phyloP scores from a whole-genome alignment of 2,329 filamentous ascomycete genomes.

The Reticulascus tulasneorum region DNA sequence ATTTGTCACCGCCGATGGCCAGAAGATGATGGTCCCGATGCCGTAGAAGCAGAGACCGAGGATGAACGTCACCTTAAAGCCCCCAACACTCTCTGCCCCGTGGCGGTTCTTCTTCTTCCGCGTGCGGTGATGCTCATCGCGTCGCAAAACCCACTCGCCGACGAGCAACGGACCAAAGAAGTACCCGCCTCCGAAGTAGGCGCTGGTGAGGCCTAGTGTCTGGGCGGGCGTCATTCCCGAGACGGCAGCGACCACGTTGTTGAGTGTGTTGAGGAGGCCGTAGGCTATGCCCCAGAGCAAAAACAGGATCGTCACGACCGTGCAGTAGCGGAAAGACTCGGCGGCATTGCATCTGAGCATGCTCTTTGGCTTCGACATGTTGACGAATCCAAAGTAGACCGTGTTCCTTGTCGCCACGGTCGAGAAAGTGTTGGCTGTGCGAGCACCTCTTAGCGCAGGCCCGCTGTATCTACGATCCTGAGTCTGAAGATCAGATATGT shows the following conservation, averaged over 20 bases:
- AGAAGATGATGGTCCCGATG: conserved; percentile 77
- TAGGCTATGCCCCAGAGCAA: conserved; percentile 91
- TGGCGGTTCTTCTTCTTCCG: conserved; percentile 26
- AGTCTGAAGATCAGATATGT: conserved; percentile 8
- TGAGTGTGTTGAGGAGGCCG: conserved; percentile 78
- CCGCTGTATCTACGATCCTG: conserved; percentile 7
- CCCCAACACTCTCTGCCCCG: conserved; percentile 46
- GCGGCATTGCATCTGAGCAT: conserved; percentile 60
- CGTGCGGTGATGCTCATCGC: conserved; percentile 57
- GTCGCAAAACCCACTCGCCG: conserved; percentile 66
- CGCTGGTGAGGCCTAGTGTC: conserved; percentile 62
- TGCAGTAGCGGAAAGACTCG: conserved; percentile 69
- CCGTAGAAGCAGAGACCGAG: conserved; percentile 72
- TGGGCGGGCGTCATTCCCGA: conserved; percentile 58
- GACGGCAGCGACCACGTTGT: conserved; percentile 63
- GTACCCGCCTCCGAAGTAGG: conserved; percentile 69
- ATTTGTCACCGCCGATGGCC: conserved; percentile 71
- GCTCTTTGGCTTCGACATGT: conserved; percentile 64
- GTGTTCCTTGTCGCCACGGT: conserved; percentile 31
- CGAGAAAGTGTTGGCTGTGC: conserved; percentile 19
- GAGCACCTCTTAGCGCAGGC: conserved; percentile 9
- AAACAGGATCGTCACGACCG: conserved; percentile 75
- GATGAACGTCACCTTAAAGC: conserved; percentile 79
- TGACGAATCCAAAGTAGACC: conserved; percentile 74
- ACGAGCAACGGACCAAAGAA: conserved; percentile 66